Conservation (phyloP, 2,329 filamentous ascomycete species). For the Anthostomella pinea region DNA sequence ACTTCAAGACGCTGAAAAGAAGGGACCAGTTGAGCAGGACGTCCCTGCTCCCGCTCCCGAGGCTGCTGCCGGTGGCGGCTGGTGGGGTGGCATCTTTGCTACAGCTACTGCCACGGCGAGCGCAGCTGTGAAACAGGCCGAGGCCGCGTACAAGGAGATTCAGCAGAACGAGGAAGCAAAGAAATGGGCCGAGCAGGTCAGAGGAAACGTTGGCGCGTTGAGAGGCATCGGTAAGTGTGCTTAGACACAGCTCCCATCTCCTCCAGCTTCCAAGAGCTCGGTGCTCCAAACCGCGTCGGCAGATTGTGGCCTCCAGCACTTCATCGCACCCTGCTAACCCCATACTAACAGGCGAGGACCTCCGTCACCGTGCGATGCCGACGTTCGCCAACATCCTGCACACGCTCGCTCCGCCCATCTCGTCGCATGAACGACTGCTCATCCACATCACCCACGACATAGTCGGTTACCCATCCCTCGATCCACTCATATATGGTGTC, state of each 20-base stretch:
- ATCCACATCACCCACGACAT: conserved; percentile 98
- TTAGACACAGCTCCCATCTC: too few species aligned
- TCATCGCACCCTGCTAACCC: neutral
- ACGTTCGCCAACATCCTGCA: conserved; percentile 95
- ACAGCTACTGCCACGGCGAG: conserved; percentile 61
- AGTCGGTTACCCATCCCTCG: conserved; percentile 88
- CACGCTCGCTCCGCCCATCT: conserved; percentile 92
- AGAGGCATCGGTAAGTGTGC: conserved; percentile 65
- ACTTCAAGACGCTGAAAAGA: conserved; percentile 56
- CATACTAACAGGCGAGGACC: conserved; percentile 67
- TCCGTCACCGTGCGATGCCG: conserved; percentile 81
- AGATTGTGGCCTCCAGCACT: neutral
- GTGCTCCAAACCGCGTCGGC: too few species aligned
- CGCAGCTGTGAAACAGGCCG: conserved; percentile 87
- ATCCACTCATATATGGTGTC: conserved; percentile 85
- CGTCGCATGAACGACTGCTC: conserved; percentile 91
- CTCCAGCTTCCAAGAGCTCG: too few species aligned
- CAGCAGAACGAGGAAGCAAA: conserved; percentile 95
- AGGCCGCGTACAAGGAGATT: conserved; percentile 90
- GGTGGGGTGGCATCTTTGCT: conserved; percentile 85
- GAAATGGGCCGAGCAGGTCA: conserved; percentile 92
- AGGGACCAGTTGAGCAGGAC: conserved; percentile 45
- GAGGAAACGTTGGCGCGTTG: conserved; percentile 79
- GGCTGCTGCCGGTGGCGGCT: conserved; percentile 60
- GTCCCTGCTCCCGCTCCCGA: conserved; percentile 22